Base-by-base conservation (phyloP, 148 eudicot genomes). In the Cornus controversa region DNA sequence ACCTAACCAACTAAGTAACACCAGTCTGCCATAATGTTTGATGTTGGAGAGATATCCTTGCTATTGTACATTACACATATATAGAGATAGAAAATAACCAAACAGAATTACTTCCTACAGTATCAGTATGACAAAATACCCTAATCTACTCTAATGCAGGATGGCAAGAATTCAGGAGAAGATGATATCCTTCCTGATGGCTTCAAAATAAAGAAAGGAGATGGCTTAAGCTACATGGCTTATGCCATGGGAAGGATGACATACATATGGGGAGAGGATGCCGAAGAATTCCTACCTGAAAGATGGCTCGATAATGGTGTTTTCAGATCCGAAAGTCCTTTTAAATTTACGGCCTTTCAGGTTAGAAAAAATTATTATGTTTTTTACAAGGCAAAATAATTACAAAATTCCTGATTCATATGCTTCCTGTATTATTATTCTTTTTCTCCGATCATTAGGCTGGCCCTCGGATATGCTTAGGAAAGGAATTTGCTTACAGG, bases 221-320 rank as follows among this genome's bases (percentile, higher is more conserved):
- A 81, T 50, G 50, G 67, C 8, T 34, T 71, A 15, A 69, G 24
- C 26, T 80, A 80, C 76, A 66, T 76, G 50, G 7, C 79, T 26
- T 81, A 81, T 66, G 71, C 79, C 25, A 81, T 81, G 83, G 83
- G 77, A 22, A 76, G 83, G 76, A 71, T 81, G 80, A 76, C 36
- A 69, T 81, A 71, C 58, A 24, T 71, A n/a, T 81, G 83, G 83
- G 77, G 83, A n/a, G 79, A 76, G 15, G 79, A 76, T 66, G 80
- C 80, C 8, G 76, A 53, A 25, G 83, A 81, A 13, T 81, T 76
- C 53, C 26, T 26, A 11, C 75, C 77, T 3, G 76, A 81, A 71
- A 76, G 83, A 71, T 81, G 83, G 72, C 72, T 81, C 16, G 22
- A 71, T 18, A 28, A 71, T 25, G 76, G 76, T 42, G 72, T 81